Evolutionary conservation across 768 basidiomycete species (phyloP).

Genomic region (Boletellus sp.): DNA sequence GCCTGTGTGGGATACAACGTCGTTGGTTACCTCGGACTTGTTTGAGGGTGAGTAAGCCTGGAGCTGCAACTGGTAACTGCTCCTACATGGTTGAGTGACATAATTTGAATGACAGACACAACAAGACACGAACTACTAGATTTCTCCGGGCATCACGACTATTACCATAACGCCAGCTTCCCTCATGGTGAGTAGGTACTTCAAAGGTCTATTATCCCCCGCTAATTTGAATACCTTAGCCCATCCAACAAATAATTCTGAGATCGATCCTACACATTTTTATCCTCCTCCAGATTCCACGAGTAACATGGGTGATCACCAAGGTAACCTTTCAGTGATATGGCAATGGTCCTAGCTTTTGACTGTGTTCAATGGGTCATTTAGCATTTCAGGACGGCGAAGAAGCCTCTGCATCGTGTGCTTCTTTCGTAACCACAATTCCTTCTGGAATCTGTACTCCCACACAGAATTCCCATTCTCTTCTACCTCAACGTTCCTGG

Average conservation of each 20-base stretch:
- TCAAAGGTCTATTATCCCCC: neutral
- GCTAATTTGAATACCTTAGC: neutral
- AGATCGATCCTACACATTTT: neutral
- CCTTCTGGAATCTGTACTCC: neutral
- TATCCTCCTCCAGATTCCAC: neutral
- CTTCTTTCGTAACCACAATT: neutral
- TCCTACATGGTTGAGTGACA: too few relatives aligned
- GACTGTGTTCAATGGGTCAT: neutral
- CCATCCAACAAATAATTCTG: neutral
- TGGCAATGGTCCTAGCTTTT: neutral
- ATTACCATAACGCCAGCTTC: neutral
- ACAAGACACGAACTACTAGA: neutral
- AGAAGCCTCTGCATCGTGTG: neutral
- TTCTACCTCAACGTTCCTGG: neutral
- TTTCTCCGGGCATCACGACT: neutral
- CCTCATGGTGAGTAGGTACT: neutral
- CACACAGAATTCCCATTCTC: neutral
- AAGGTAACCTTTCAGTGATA: neutral
- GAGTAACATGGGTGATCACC: neutral
- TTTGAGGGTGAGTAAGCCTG: neutral
- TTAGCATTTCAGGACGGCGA: neutral
- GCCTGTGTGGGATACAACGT: too few relatives aligned
- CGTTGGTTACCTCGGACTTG: neutral
- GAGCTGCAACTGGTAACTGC: too few relatives aligned
- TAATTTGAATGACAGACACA: neutral